Percentiles rank a stretch among this genome's conserved stretches.
phyloP scores from a whole-genome alignment of 116 monocot species.

The Cymodocea nodosa region DNA sequence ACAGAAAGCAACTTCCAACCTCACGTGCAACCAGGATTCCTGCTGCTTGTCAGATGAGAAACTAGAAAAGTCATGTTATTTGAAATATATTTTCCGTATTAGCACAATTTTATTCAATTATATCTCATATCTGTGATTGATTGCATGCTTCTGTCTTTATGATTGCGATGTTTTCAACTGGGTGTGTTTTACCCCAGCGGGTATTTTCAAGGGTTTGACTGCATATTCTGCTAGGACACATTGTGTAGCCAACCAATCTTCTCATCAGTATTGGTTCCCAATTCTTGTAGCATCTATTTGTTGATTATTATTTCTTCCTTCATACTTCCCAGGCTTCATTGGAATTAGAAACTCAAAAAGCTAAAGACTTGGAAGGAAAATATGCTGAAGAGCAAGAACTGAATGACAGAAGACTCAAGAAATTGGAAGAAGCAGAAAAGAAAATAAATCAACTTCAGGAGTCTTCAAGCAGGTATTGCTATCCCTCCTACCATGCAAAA shows the following conservation, averaged over 20 bases:
- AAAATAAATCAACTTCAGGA: slow-evolving; percentile 70
- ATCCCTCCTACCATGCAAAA: no score
- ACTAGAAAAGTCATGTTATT: no score
- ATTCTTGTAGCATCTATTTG: background rate
- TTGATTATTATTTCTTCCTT: slow-evolving; percentile 2
- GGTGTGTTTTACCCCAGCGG: no score
- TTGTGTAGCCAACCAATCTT: background rate
- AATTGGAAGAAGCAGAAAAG: slow-evolving; percentile 60
- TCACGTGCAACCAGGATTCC: no score
- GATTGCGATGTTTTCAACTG: no score
- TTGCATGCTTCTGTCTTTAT: no score
- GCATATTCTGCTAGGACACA: background rate
- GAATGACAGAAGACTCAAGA: slow-evolving; percentile 45
- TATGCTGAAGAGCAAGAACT: slow-evolving; percentile 39
- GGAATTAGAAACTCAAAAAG: slow-evolving; percentile 53
- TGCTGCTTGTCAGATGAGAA: no score
- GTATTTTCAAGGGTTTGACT: no score
- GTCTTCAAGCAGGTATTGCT: slow-evolving; percentile 48
- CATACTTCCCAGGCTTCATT: slow-evolving; percentile 42
- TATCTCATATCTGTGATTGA: no score
- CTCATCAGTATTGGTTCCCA: background rate
- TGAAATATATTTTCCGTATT: no score
- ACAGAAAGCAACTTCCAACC: no score
- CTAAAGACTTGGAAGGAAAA: slow-evolving; percentile 54
- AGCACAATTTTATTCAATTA: no score